Base-by-base conservation (phyloP, 202 grass and related monocot genomes). In the Miscanthus sacchariflorus region DNA sequence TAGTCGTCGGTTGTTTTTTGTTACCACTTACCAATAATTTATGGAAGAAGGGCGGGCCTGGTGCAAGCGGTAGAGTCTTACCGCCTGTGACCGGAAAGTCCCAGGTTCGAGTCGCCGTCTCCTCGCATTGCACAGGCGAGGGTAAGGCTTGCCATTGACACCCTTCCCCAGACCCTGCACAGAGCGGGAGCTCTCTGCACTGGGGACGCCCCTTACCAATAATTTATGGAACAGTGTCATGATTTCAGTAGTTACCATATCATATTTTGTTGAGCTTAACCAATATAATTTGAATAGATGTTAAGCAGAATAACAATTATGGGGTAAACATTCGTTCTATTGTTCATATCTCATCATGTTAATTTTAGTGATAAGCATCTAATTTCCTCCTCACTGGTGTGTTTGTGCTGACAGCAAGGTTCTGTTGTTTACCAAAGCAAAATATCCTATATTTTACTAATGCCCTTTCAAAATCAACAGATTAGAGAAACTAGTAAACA, bases 401-500 rank as follows among this genome's bases (percentile, higher is more conserved):
- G 27, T 27, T 42, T 87, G 65, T 67, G 14, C 35, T 68, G 70
- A 38, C 70, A 56, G 48, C 48, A 56, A 36, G 74, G 10, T 77
- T 30, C 46, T 35, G 27, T 35, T 56, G 74, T 56, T 77, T 56
- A 56, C 17, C 30, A 54, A 54, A 54, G 46, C 12, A 76, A 76
- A 76, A 35, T 76, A 76, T 33, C 45, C 1, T 52, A 12, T 76
- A 48, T 50, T 14, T 56, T 76, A 28, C 17, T 30, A 67, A 11
- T 7, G 17, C 50, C 17, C 64, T 67, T 12, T 24, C 21, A 44
- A 59, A 61, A 18, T 24, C 21, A 72, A 24, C 19, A 45, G 23
- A 45, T 73, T 45, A 73, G n/a, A 6, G 71, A 73, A 45, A 15
- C 39, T 72, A 72, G 44, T 73, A 46, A 49, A 75, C 72, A 48